Evolutionary conservation across 768 basidiomycete species (phyloP).

Genomic region (Rhizopogon vinicolor): DNA sequence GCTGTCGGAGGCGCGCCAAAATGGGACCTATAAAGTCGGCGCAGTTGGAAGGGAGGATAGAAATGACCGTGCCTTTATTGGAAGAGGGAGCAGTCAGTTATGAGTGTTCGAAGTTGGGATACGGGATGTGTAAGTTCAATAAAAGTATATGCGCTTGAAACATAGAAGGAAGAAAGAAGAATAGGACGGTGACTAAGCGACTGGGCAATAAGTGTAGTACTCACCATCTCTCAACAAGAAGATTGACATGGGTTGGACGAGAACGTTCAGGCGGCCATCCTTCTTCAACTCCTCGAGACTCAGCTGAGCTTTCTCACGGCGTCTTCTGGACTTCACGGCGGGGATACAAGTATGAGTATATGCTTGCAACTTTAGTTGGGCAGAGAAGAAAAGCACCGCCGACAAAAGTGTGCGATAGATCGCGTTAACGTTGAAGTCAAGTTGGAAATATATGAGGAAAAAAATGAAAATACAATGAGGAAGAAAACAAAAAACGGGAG

Average conservation of each 20-base stretch:
- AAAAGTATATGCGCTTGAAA: background rate
- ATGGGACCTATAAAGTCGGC: constrained; percentile 53
- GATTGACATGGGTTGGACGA: constrained; percentile 59
- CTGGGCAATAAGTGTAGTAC: constrained; percentile 4
- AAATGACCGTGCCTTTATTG: constrained; percentile 54
- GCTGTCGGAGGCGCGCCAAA: constrained; percentile 47
- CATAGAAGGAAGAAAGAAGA: background rate
- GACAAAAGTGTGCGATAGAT: background rate
- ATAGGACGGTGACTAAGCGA: background rate
- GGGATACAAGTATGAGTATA: background rate
- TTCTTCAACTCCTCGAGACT: constrained; percentile 34
- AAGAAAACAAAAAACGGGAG: background rate
- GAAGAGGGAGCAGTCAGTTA: background rate
- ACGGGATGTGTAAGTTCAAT: background rate
- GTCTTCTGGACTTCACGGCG: constrained; percentile 1
- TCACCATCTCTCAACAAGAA: constrained; percentile 64
- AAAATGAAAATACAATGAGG: background rate
- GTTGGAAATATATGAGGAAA: background rate
- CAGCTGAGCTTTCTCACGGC: constrained; percentile 8
- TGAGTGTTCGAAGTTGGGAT: background rate
- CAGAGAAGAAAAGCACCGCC: background rate
- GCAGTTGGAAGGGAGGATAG: constrained; percentile 44
- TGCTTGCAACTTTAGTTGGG: background rate
- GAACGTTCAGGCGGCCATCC: constrained; percentile 56
- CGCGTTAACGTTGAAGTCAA: background rate